Base-by-base conservation (phyloP, 2,329 filamentous ascomycete genomes). In the Macrophomina tecta region DNA sequence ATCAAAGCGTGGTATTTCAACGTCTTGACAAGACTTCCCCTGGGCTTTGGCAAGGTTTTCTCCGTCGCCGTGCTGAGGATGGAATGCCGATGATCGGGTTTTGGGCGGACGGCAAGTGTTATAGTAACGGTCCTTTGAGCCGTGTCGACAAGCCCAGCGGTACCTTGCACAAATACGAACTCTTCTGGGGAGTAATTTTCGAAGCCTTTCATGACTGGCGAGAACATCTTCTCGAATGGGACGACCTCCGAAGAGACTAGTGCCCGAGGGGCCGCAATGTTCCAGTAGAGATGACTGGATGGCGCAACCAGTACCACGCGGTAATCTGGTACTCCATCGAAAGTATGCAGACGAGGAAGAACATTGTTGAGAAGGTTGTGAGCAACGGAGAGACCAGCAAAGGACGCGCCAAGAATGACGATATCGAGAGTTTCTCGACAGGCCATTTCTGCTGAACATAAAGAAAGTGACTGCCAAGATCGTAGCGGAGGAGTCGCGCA, bases 331-430 rank as follows among this genome's bases (percentile, higher is more conserved):
- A 70, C 69, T 2, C 66, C 68, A 3, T 69, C 58, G 9, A 71
- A 74, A 4, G 67, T 73, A 45, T 72, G 68, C 2, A 81, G 71
- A 2, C 68, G 61, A 11, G 73, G 71, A 18, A 79, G 60, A 11
- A 72, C 73, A 64, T 76, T 70, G 68, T 76, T 75, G 46, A 80
- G 71, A 53, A 78, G 71, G 51, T 75, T 70, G 52, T 80, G 77
- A 2, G 78, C 77, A 36, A 72, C 73, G 1, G 78, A 76, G 6
- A 80, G 68, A 28, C 78, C 79, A 36, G 70, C 75, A 68, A 77
- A 80, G 0, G 79, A 80, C 11, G 73, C 76, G 5, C 78, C 79
- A 8, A 80, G 74, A 63, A 81, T 74, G 49, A 80, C 69, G 64
- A 80, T 77, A 67, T 79, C 77, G 34, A 78, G 69, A 5, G 73